Conservation (phyloP, 1,284 basidiomycete species). For the Meripilus lineatus region DNA sequence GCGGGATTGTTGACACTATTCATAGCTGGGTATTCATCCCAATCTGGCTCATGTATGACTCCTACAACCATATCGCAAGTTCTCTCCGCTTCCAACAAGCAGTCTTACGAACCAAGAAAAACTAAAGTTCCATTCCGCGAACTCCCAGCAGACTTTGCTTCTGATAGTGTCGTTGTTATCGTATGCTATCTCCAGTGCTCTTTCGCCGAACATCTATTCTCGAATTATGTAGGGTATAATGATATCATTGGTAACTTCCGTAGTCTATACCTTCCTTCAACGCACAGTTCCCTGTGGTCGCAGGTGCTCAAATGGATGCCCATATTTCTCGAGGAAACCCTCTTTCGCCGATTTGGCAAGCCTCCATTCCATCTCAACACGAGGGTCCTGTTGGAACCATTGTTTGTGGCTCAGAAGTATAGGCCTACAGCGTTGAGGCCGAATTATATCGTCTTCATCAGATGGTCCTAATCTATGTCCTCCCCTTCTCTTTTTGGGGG, state of each 20-base stretch:
- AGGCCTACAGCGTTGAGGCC: slow-evolving; percentile 18
- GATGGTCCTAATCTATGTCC: neutral
- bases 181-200: too few relatives aligned
- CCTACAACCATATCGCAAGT: slow-evolving; percentile 61
- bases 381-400: slow-evolving; percentile 22
- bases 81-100: slow-evolving; percentile 47
- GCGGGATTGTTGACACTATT: neutral
- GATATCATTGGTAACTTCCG: too few relatives aligned
- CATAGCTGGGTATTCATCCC: slow-evolving; percentile 76
- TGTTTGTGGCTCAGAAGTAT: slow-evolving; percentile 22
- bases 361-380: slow-evolving; percentile 19
- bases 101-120: slow-evolving; percentile 33
- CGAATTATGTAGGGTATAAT: too few relatives aligned
- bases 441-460: neutral
- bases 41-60: slow-evolving; percentile 69
- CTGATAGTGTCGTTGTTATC: too few relatives aligned
- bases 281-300: too few relatives aligned
- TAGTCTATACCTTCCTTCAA: too few relatives aligned
- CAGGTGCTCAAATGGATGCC: slow-evolving; percentile 6
- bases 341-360: slow-evolving; percentile 15
- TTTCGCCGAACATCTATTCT: too few relatives aligned
- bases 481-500: neutral
- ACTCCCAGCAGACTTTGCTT: neutral
- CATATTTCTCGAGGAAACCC: slow-evolving; percentile 14
- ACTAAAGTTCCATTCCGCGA: slow-evolving; percentile 16